Base-by-base conservation (phyloP, 2,329 filamentous ascomycete genomes). In the Pezicula radicicola region DNA sequence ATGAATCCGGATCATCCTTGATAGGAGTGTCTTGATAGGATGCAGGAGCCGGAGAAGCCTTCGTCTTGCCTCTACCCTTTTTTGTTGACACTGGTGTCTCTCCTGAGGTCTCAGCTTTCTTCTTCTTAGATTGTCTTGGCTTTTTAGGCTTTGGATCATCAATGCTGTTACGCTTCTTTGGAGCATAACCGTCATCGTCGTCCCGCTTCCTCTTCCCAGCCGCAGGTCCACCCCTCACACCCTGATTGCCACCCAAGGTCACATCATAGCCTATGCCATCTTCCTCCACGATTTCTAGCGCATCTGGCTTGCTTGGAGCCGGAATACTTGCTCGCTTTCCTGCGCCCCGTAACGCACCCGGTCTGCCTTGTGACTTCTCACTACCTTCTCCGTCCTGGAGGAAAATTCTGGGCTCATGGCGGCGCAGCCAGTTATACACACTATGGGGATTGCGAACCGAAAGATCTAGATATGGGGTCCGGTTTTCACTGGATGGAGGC, bases 341-440 rank as follows among this genome's bases (percentile, higher is more conserved):
- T 35, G 66, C 66, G 28, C 66, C 66, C 8, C 66, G 61, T 15
- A 68, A 50, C 9, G 66, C 63, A 15, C 65, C 66, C 8, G 66
- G 64, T 40, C 66, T 68, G 28, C 70, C 68, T 39, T 68, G 69
- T 25, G 71, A 71, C 61, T 76, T 77, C 52, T 74, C 67, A 60
- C 69, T 68, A 21, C 63, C 62, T 58, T 66, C 65, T 19, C 68
- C 68, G 45, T 72, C 71, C 67, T 96, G 88, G 18, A 95, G 73
- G 73, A 96, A 92, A 46, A 91, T 85, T 68, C 93, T 86, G 3
- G 91, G 89, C 53, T 90, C 86, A 69, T 96, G 80, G 66, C 90
- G 85, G 56, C 90, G 83, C 12, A 99, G 81, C 94, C 94, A 99
- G 69, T 95, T 97, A 73, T 96, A 95, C 3, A 96, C 92, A 53